A percentile compares a stretch with the other conserved stretches of the same genome.
phyloP scores from a whole-genome alignment of 2,329 filamentous ascomycete genomes.

The Daldinia sp. region DNA sequence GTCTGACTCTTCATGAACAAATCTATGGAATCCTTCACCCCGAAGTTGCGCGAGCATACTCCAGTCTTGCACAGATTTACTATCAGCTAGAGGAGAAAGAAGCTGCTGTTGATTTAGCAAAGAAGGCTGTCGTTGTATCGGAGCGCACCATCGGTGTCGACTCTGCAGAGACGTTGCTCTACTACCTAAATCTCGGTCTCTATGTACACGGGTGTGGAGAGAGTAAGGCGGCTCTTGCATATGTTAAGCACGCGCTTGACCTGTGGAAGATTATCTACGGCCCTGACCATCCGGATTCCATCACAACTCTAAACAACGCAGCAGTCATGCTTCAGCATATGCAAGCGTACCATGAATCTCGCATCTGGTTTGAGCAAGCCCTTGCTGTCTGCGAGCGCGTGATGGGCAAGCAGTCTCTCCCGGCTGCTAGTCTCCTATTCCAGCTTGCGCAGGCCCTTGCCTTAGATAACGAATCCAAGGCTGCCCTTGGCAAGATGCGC shows the following conservation, averaged over 20 bases:
- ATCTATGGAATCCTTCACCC: conserved; percentile 98
- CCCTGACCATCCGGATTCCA: conserved; percentile 91
- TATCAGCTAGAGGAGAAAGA: conserved; percentile 99
- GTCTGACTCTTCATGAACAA: conserved; percentile 94
- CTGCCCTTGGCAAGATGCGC: conserved; percentile 91
- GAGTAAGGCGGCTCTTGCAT: conserved; percentile 86
- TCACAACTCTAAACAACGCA: conserved; percentile 98
- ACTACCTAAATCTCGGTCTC: conserved; percentile 94
- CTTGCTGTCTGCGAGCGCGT: conserved; percentile 89
- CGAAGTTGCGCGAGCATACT: conserved; percentile 95
- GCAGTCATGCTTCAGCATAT: conserved; percentile 98
- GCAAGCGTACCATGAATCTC: conserved; percentile 94
- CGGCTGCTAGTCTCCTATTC: conserved; percentile 94
- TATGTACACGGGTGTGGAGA: conserved; percentile 95
- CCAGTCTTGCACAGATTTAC: conserved; percentile 94
- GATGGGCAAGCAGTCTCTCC: conserved; percentile 89
- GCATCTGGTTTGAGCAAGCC: conserved; percentile 96
- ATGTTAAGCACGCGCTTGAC: conserved; percentile 91
- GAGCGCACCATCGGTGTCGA: conserved; percentile 95
- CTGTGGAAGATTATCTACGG: conserved; percentile 99
- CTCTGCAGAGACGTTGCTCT: conserved; percentile 91
- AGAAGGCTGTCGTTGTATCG: conserved; percentile 95
- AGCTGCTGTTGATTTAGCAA: conserved; percentile 91
- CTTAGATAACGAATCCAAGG: conserved; percentile 94
- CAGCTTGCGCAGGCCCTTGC: conserved; percentile 96